Base-by-base conservation (phyloP, 2,329 filamentous ascomycete genomes). In the Cercospora sp. region DNA sequence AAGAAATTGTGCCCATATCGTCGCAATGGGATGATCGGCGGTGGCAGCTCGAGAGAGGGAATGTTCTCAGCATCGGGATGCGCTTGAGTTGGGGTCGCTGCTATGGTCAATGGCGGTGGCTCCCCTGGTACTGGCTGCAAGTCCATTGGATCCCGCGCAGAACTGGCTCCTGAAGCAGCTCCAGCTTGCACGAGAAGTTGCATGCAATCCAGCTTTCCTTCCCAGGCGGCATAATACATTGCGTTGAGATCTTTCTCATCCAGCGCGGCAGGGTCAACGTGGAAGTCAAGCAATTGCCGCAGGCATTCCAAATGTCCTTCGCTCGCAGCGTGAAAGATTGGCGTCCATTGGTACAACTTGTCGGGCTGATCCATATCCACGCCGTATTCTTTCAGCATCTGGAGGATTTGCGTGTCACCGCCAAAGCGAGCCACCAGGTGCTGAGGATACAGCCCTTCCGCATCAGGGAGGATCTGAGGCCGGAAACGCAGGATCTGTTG, bases 141-240 rank as follows among this genome's bases (percentile, higher is more conserved):
- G 20, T 74, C 73, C 66, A 71, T 68, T 5, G 69, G 28, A 48
- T 73, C 59, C 59, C 70, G 48, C 16, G 61, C 60, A 20, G 62
- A 59, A 13, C 60, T 45, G 26, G 60, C 51, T 18, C 26, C 61
- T 13, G 70, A 67, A 13, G 65, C 70, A 42, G 73, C 72, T 51
- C 75, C 78, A 26, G 81, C 80, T 1, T 89, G 87, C 4, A 89
- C 89, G 33, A 99, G 87, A 7, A 97, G 85, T 75, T 90, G 90
- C 91, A 99, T 97, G 81, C 95, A 98, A 75, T 94, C 91, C 64
- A 98, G 82, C 77, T 98, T 92, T 0, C 95, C 95, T 81, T 99
- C 95, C 95, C 95, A 99, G 0, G 93, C 94, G 13, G 95, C 95
- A 80, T 99, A 99, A 80, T 99, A 99, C 89, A 98, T 93, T 30